Percentiles rank a stretch among this genome's conserved stretches.
Conservation (phyloP, 2,329 filamentous ascomycete genomes). For the Phialophora tarda region DNA sequence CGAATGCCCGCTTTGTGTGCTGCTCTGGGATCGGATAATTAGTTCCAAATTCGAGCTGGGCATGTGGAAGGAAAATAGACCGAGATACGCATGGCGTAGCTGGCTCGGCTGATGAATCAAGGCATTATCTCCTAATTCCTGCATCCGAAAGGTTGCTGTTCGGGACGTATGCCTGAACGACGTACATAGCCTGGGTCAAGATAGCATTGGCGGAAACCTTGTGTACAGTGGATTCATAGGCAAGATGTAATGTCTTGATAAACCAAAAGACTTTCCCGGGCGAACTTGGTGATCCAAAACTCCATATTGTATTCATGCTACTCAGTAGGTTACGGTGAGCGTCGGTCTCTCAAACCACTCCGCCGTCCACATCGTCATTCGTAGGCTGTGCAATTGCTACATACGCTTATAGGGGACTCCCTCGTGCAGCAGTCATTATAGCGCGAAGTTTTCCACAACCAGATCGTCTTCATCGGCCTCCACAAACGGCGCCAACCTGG, state of each 20-base stretch:
- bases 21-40: background rate
- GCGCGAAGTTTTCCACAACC: slow-evolving; percentile 28
- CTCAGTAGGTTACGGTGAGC: background rate
- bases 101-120: background rate
- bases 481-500: slow-evolving; percentile 57
- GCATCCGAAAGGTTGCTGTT: background rate
- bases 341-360: background rate
- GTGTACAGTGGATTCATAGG: background rate
- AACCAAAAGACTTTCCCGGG: background rate
- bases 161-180: background rate
- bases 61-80: background rate
- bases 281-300: background rate
- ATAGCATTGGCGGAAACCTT: background rate
- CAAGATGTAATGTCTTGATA: background rate
- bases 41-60: background rate
- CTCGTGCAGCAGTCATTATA: slow-evolving; percentile 14
- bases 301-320: slow-evolving; percentile 1
- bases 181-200: background rate
- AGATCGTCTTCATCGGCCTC: slow-evolving; percentile 35
- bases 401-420: background rate
- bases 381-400: background rate
- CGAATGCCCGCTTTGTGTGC: background rate
- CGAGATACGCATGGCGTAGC: background rate
- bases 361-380: background rate
- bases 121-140: too few species aligned